phyloP scores from a whole-genome alignment of 1,139 yeast species.

The Geotrichum fermentans region DNA sequence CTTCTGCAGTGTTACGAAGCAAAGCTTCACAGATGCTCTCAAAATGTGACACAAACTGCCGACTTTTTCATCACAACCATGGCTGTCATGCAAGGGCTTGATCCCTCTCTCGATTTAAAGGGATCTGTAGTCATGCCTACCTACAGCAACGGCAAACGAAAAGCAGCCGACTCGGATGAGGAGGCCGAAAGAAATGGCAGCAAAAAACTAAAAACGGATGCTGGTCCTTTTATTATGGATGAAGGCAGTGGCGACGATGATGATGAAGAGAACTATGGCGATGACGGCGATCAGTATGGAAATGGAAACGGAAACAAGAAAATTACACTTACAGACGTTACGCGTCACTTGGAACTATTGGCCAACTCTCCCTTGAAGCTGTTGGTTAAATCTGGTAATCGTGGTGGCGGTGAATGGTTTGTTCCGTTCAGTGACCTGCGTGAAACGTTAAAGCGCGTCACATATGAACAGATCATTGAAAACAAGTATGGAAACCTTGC shows the following conservation, averaged over 20 bases:
- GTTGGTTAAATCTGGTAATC: slow-evolving; percentile 34
- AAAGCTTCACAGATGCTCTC: slow-evolving; percentile 30
- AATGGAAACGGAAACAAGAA: slow-evolving; percentile 27
- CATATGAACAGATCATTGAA: slow-evolving; percentile 58
- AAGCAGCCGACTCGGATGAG: slow-evolving; percentile 5
- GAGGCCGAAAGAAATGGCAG: slow-evolving; percentile 16
- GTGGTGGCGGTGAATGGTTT: slow-evolving; percentile 42
- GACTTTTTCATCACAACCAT: slow-evolving; percentile 35
- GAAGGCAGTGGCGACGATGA: slow-evolving; percentile 27
- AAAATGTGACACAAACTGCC: slow-evolving; percentile 28
- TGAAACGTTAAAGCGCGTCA: slow-evolving; percentile 45
- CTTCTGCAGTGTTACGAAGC: slow-evolving; percentile 56
- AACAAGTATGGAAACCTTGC: slow-evolving; percentile 46
- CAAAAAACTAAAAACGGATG: slow-evolving; percentile 17
- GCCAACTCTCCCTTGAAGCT: slow-evolving; percentile 34
- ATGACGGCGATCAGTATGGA: slow-evolving; percentile 22
- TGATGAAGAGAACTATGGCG: slow-evolving; percentile 23
- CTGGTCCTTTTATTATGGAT: slow-evolving; percentile 22
- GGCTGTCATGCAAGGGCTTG: slow-evolving; percentile 33
- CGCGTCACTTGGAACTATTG: slow-evolving; percentile 43
- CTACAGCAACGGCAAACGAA: slow-evolving; percentile 10
- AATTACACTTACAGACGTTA: slow-evolving; percentile 30
- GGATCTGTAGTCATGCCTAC: slow-evolving; percentile 23
- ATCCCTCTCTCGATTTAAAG: slow-evolving; percentile 30
- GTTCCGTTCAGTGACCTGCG: slow-evolving; percentile 38